Evolutionary conservation across 1,284 basidiomycete genomes (phyloP).

Genomic region (Sanghuangporus weigelae): DNA sequence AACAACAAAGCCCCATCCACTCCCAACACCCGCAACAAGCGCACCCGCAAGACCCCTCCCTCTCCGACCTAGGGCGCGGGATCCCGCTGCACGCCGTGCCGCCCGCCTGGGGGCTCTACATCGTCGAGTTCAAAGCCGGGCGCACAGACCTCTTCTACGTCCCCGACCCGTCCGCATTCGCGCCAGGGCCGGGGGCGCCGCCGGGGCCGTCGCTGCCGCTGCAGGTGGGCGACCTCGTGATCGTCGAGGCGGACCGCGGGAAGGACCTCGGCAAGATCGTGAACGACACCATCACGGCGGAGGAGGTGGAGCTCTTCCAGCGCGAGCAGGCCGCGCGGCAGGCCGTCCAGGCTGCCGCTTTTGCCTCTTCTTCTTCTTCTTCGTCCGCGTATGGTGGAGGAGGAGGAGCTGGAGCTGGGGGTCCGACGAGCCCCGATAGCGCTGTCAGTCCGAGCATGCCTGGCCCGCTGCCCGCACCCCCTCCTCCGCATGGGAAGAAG

Average conservation of each 20-base stretch:
- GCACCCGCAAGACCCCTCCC: conserved; percentile 22
- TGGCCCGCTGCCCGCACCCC: not conserved
- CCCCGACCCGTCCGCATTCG: conserved; percentile 48
- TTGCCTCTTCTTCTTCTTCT: conserved; percentile 23
- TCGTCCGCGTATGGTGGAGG: conserved; percentile 30
- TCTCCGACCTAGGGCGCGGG: conserved; percentile 82
- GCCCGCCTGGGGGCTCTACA: conserved; percentile 83
- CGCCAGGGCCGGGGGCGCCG: no score
- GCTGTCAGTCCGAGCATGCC: not conserved
- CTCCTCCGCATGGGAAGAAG: conserved; percentile 49
- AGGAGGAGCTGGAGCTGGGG: conserved; percentile 32
- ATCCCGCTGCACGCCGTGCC: conserved; percentile 83
- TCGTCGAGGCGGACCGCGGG: conserved; percentile 95
- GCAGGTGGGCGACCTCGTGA: conserved; percentile 84
- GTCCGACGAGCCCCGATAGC: conserved; percentile 54
- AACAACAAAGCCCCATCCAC: not conserved
- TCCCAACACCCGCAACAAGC: conserved; percentile 3
- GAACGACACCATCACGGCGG: conserved; percentile 85
- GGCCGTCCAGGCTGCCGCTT: conserved; percentile 28
- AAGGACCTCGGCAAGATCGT: conserved; percentile 89
- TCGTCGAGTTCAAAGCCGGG: conserved; percentile 97
- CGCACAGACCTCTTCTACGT: conserved; percentile 93
- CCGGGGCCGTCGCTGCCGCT: no score
- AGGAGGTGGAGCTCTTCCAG: conserved; percentile 89
- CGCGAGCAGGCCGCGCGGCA: conserved; percentile 48